These are phyloP conservation scores for Leccinum aurantiacum DNA, from an alignment of 768 basidiomycete genomes.

Conservation along the genomic window DNA sequence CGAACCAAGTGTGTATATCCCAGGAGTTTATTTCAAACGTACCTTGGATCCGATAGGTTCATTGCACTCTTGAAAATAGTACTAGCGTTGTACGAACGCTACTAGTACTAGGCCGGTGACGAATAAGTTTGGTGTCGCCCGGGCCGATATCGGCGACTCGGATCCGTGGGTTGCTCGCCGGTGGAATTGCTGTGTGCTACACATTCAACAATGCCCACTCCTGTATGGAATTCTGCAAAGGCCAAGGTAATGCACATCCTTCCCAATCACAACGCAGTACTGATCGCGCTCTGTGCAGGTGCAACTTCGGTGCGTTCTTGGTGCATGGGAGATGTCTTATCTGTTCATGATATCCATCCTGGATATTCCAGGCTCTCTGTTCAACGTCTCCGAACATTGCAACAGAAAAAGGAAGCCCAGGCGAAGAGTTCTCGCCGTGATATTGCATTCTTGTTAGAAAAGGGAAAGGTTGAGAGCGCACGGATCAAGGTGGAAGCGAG, in stretches of 20 bases:
- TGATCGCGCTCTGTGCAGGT: conserved; percentile 34
- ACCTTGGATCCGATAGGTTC: background rate
- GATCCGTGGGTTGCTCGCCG: conserved; percentile 4
- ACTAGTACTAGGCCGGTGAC: background rate
- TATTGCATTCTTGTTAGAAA: conserved; percentile 77
- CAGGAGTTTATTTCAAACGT: background rate
- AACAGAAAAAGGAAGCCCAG: conserved; percentile 92
- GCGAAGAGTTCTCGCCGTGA: conserved; percentile 73
- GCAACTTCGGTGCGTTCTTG: conserved; percentile 43
- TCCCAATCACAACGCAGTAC: background rate
- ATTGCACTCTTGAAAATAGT: background rate
- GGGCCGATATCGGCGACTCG: conserved; percentile 13
- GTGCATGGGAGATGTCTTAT: background rate
- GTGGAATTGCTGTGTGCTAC: conserved; percentile 4
- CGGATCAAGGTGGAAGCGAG: conserved; percentile 82
- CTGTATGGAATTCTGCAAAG: conserved; percentile 59
- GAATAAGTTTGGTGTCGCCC: background rate
- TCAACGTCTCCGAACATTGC: conserved; percentile 79
- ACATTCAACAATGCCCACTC: conserved; percentile 27
- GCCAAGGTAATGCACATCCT: conserved; percentile 44
- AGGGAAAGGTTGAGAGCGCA: conserved; percentile 81
- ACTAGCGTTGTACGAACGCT: background rate
- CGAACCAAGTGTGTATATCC: too few species aligned
- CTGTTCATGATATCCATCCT: conserved; percentile 3
- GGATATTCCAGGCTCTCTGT: conserved; percentile 66